Conservation (phyloP, 805 yeast genomes). For the Priceomyces melissophilus region DNA sequence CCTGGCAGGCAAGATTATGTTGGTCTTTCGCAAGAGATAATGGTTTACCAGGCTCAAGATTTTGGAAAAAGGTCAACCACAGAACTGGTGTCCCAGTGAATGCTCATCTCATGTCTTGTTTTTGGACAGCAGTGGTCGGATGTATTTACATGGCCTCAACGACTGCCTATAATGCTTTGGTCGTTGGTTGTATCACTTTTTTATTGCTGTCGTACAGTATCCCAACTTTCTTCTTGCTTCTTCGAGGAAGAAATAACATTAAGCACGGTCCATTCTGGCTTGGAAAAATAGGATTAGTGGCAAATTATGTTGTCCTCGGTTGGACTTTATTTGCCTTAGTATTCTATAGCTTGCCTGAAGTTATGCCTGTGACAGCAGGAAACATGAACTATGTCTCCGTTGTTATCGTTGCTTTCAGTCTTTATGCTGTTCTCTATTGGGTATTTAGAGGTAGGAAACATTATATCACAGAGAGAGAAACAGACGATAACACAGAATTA, state of each 20-base stretch:
- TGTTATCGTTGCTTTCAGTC: constrained; percentile 42
- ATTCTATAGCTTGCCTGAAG: constrained; percentile 63
- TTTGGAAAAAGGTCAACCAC: constrained; percentile 47
- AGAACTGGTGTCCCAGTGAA: constrained; percentile 54
- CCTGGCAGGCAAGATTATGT: constrained; percentile 65
- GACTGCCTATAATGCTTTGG: constrained; percentile 65
- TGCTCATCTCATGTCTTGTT: constrained; percentile 57
- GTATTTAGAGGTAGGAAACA: constrained; percentile 2
- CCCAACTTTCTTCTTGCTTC: constrained; percentile 48
- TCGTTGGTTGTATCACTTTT: constrained; percentile 58
- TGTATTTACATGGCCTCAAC: constrained; percentile 63
- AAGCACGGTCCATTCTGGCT: constrained; percentile 67
- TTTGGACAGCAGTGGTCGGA: constrained; percentile 52
- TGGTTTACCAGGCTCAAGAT: constrained; percentile 54
- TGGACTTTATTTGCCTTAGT: constrained; percentile 61
- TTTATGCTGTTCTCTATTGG: constrained; percentile 39
- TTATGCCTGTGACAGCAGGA: constrained; percentile 56
- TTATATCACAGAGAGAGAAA: not conserved
- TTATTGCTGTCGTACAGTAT: constrained; percentile 55
- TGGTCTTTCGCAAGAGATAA: constrained; percentile 70
- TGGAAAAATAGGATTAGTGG: constrained; percentile 50
- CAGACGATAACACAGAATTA: not conserved
- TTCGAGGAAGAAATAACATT: constrained; percentile 49
- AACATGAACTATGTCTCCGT: constrained; percentile 68
- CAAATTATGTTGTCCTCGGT: constrained; percentile 47